Conservation (phyloP, 495 filamentous ascomycete species). For the Cercophora newfieldiana region DNA sequence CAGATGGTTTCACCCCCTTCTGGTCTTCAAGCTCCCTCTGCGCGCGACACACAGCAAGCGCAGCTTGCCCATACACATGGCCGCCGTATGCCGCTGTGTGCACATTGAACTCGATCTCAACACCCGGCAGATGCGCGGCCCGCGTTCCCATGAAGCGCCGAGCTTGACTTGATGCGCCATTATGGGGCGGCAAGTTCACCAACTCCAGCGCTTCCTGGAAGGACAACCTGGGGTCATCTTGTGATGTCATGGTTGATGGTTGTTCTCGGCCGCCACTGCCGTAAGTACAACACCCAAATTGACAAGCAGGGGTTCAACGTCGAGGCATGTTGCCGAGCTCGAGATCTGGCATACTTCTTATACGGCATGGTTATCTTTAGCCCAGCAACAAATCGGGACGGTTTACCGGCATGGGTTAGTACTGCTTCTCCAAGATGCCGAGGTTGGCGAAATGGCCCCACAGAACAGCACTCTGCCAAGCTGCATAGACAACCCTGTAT, state of each 20-base stretch:
- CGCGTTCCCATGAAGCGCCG: constrained; percentile 43
- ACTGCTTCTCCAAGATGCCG: no score
- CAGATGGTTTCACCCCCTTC: constrained; percentile 16
- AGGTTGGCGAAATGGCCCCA: no score
- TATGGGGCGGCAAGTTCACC: constrained; percentile 31
- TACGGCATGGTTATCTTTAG: no score
- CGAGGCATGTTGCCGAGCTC: no score
- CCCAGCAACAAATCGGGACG: no score
- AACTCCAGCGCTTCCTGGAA: constrained; percentile 44
- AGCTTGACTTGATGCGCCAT: neutral
- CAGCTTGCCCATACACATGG: constrained; percentile 67
- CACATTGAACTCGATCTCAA: neutral
- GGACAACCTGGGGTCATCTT: constrained; percentile 28
- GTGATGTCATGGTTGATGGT: constrained; percentile 15
- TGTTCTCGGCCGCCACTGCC: neutral
- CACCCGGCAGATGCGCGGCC: constrained; percentile 32
- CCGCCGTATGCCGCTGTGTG: constrained; percentile 56
- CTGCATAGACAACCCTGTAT: no score
- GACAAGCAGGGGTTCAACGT: neutral
- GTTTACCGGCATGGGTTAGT: no score
- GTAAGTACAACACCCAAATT: neutral
- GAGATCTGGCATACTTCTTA: no score
- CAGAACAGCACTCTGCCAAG: no score
- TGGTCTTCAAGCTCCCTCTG: constrained; percentile 39
- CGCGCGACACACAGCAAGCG: constrained; percentile 60